Base-by-base conservation (phyloP, 225 moss, liverwort and hornwort genomes). In the Takakia lepidozioides region DNA sequence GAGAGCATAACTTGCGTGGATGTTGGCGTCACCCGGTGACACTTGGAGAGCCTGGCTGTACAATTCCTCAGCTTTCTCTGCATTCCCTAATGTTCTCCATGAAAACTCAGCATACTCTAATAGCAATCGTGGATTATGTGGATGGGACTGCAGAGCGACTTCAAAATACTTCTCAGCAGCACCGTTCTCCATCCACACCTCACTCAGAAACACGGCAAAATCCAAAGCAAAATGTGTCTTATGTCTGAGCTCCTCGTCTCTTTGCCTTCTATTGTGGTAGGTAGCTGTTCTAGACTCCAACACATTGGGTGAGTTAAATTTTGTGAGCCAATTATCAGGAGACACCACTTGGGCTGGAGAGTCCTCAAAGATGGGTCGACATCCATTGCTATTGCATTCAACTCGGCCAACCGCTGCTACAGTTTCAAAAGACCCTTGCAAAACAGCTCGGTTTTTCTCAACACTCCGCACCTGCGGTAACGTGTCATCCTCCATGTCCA, bases 61-160 rank as follows among this genome's bases (percentile, higher is more conserved):
- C 2, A 82, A 54, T 18, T 59, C 57, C 58, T 82, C 73, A 2
- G 82, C 82, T 39, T 58, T 82, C 55, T 73, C 73, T 8, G 63
- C 38, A 38, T 82, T 63, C 22, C 69, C 61, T 10, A 73, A 72
- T 25, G 65, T 56, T 34, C 70, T 73, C 82, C 76, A 82, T 2
- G 76, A 69, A 49, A 82, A 82, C 23, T 49, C 38, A 8, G 82
- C 82, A 30, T 82, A 82, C 29, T 61, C 62, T 10, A 52, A 44
- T 19, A 82, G 64, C 36, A 67, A 40, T 40, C 60, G 64, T 23
- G 71, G 58, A 46, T 82, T 57, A 35, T 48, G 55, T n/a, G 76
- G 73, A 29, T 55, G 66, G 37, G 63, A 59, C 63, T 60, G 58
- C 49, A 76, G 19, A 0, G 76, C 82, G 0, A 55, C 47, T 29